Evolutionary conservation across 2,329 filamentous ascomycete genomes (phyloP), one percentile per base, ranked within the genome.

Genomic region (Juglanconis juglandina): DNA sequence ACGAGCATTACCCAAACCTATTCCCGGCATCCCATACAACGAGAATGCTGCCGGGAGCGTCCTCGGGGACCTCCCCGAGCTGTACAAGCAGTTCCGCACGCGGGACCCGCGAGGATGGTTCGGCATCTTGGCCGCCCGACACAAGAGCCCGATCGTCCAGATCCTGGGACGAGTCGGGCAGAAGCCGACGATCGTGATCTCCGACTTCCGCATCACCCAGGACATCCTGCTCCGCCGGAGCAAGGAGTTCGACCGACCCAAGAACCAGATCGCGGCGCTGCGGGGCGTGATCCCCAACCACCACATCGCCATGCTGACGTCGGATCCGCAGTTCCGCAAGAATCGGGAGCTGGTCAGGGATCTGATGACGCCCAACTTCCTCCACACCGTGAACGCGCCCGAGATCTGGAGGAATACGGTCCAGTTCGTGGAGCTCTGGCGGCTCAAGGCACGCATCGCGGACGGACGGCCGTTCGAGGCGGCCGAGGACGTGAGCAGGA

Each of bases 301-400:
- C 47, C 75, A 76, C 61, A 71, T 76, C 56, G 64, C 65, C 5
- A 72, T 75, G 71, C 35, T 14, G 17, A 58, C 66, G 46, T 70
- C 71, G 5, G 56, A 65, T 9, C 69, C 71, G 3, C 65, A 68
- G 6, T 73, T 71, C 63, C 73, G 69, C 63, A 53, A 46, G 13
- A 71, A 75, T 47, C 72, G 67, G 53, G 68, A 71, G 47, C 67
- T 77, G 3, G 61, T 75, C 3, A 66, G 68, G 48, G 74, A 76
- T 46, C 64, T 76, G 6, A 75, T 77, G 75, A 67, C 72, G 2
- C 70, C 73, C 0, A 65, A 54, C 9, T 76, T 77, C 53, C 62
- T 77, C 24, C 65, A 72, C 48, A 63, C 64, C 1, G 48, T 74
- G 34, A 71, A 72, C 1, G 72, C 70, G 3, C 74, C 73, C 3